Percentiles rank a stretch among this genome's conserved stretches.
Evolutionary conservation across 345 rosid genomes (phyloP).

Genomic region (Populus euphratica): DNA sequence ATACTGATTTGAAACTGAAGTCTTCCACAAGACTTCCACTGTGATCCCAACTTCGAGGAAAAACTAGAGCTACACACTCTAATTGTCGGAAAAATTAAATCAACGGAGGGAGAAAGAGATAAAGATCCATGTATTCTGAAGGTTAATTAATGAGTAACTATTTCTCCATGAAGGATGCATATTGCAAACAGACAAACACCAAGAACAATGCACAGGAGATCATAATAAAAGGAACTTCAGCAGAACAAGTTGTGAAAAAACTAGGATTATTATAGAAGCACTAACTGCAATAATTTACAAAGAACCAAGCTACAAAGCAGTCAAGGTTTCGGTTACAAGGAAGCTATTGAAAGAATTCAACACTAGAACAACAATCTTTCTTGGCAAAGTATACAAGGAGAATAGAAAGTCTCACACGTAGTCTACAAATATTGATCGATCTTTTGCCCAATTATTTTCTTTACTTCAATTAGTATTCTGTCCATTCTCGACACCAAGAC

Average conservation of each 20-base stretch:
- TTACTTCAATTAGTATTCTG: conserved; percentile 50
- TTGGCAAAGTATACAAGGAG: conserved; percentile 61
- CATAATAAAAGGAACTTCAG: neutral
- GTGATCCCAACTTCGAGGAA: neutral
- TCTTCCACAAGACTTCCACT: too few relatives aligned
- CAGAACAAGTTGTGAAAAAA: conserved; percentile 8
- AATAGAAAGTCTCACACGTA: conserved; percentile 53
- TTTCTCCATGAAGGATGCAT: neutral
- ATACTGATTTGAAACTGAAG: neutral
- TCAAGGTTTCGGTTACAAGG: conserved; percentile 45
- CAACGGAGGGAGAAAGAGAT: neutral
- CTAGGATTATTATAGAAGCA: conserved; percentile 49
- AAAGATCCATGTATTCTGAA: neutral
- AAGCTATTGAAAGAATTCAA: conserved; percentile 42
- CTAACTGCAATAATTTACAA: conserved; percentile 73
- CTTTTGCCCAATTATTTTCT: conserved; percentile 22
- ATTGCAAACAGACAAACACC: neutral
- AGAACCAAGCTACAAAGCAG: conserved; percentile 57
- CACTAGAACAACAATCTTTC: conserved; percentile 54
- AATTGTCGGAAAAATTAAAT: neutral
- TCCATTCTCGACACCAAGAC: conserved; percentile 82
- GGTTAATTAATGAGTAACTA: neutral
- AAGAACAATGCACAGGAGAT: neutral
- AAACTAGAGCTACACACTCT: neutral
- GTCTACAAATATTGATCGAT: conserved; percentile 56